phyloP scores from a whole-genome alignment of 345 rosid genomes.

The Linum trigynum region DNA sequence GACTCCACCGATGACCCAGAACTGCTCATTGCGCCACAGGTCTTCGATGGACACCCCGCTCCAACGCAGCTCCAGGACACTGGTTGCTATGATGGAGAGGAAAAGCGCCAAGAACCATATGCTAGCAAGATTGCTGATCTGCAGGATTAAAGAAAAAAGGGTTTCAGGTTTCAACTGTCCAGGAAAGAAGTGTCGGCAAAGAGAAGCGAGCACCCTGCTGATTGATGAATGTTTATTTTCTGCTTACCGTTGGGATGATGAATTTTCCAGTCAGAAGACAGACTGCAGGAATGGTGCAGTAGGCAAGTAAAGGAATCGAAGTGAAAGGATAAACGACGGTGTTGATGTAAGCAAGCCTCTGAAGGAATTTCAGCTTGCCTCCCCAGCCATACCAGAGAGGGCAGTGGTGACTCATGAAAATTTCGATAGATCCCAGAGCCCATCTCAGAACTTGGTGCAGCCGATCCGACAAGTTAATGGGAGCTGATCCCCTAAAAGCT shows the following conservation, averaged over 20 bases:
- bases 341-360: slow-evolving; percentile 84
- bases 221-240: neutral
- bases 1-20: slow-evolving; percentile 96
- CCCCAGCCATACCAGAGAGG: slow-evolving; percentile 93
- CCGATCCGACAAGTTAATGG: slow-evolving; percentile 85
- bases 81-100: slow-evolving; percentile 76
- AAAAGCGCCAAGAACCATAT: slow-evolving; percentile 88
- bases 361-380: slow-evolving; percentile 81
- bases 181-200: neutral
- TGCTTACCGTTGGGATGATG: slow-evolving; percentile 79
- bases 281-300: slow-evolving; percentile 85
- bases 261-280: slow-evolving; percentile 95
- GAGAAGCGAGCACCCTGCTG: neutral
- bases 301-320: slow-evolving; percentile 87
- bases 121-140: slow-evolving; percentile 77
- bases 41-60: slow-evolving; percentile 80
- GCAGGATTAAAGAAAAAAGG: slow-evolving; percentile 13
- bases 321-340: slow-evolving; percentile 95
- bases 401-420: slow-evolving; percentile 90
- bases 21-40: slow-evolving; percentile 95
- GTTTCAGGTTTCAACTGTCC: neutral
- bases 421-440: slow-evolving; percentile 95
- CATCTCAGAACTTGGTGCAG: slow-evolving; percentile 92
- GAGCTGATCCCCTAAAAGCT: slow-evolving; percentile 94
- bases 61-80: slow-evolving; percentile 85